Evolutionary conservation across 805 yeast genomes (phyloP), one percentile per base, ranked within the genome.

Genomic region (Wickerhamiella allomyrinae): DNA sequence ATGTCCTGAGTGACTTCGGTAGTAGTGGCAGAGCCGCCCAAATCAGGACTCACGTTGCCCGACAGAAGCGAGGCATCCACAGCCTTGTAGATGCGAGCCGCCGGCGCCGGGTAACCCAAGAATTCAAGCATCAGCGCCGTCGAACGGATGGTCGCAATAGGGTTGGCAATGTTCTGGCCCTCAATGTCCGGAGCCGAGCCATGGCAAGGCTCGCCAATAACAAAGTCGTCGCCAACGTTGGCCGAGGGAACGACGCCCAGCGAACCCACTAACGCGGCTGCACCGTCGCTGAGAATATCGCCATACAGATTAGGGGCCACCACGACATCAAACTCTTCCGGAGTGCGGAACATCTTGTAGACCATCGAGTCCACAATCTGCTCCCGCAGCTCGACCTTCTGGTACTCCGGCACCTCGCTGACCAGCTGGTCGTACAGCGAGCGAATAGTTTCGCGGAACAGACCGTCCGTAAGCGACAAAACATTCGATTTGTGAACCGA

Each of bases 281-380:
- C 97, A 66, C 96, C 97, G 60, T 87, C 97, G 50, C 93, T 80
- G 54, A 91, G 70, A 52, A 91, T 86, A 64, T 91, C 98, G 62
- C 98, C 98, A 64, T 91, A 91, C 62, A 91, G 73, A 72, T 91
- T 91, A 55, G 98, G 98, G 48, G 97, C 98, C 42, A 91, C 98
- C 29, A 91, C 91, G 49, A 91, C 98, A 60, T 91, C 98, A 58
- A 91, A 91, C 62, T 83, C 79, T 59, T 85, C 86, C 41, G 98
- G 98, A 66, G 91, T 96, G 66, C 97, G 79, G 77, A 91, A 91
- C 91, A 91, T 76, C 64, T 95, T 76, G 76, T 91, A 91, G 44
- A 91, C 98, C 98, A 91, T 91, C 11, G 96, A 87, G 69, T 91
- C 98, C 37, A 91, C 97, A 61, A 91, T 89, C 69, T 91, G 98